These are phyloP conservation scores for Colletotrichum siamense DNA, from an alignment of 2,329 filamentous ascomycete species.

Conservation along the genomic window DNA sequence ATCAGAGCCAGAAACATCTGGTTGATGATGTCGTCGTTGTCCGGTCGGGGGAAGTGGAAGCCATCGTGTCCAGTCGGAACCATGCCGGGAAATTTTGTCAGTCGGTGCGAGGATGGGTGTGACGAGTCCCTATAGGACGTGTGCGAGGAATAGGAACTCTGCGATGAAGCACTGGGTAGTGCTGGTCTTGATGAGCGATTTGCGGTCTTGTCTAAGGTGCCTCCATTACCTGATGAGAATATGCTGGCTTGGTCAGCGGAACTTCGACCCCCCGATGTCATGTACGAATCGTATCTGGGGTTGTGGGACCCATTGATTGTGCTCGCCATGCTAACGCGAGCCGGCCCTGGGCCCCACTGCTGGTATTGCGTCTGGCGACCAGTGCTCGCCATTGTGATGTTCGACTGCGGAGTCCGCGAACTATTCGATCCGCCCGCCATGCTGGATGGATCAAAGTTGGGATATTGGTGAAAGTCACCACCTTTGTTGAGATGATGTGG, in stretches of 20 bases:
- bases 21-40: conserved; percentile 84
- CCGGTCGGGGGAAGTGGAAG: conserved; percentile 73
- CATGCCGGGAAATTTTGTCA: conserved; percentile 56
- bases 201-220: conserved; percentile 44
- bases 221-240: conserved; percentile 63
- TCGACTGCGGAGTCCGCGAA: conserved; percentile 60
- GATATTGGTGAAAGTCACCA: conserved; percentile 89
- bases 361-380: conserved; percentile 78
- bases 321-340: conserved; percentile 60
- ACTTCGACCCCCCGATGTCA: conserved; percentile 62
- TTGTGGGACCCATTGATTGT: conserved; percentile 56
- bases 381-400: conserved; percentile 74
- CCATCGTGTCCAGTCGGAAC: conserved; percentile 47
- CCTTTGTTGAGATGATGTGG: conserved; percentile 86
- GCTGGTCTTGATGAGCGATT: conserved; percentile 57
- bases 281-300: conserved; percentile 69
- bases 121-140: conserved; percentile 34
- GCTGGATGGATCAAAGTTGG: conserved; percentile 66
- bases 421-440: conserved; percentile 58
- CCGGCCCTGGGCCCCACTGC: conserved; percentile 68
- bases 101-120: conserved; percentile 61
- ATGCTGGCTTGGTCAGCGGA: conserved; percentile 60
- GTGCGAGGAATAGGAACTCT: conserved; percentile 57
- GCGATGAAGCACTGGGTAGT: conserved; percentile 61
- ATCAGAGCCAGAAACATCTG: conserved; percentile 92